Evolutionary conservation across 139 green algal species (phyloP).

Genomic region (Pleodorina starrii): DNA sequence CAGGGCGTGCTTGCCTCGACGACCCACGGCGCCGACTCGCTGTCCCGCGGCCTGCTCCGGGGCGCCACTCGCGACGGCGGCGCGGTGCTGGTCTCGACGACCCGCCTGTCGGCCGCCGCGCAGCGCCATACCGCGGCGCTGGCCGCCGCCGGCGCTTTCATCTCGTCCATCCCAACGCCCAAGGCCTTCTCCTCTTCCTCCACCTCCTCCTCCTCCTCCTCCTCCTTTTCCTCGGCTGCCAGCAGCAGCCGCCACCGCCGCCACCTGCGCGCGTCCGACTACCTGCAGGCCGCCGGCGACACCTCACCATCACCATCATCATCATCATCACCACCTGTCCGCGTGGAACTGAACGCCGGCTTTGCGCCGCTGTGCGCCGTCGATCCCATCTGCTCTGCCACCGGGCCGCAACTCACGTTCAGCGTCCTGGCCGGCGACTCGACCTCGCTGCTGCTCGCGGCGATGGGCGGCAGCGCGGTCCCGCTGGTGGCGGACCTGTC

Average conservation of each 20-base stretch:
- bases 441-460: background rate
- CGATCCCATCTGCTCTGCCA: background rate
- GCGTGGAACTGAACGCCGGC: background rate
- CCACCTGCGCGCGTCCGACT: background rate
- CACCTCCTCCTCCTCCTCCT: too few relatives aligned
- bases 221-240: too few relatives aligned
- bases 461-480: background rate
- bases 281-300: too few relatives aligned
- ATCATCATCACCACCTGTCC: background rate
- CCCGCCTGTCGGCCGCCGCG: background rate
- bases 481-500: background rate
- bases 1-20: background rate
- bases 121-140: background rate
- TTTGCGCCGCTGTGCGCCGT: conserved; percentile 1
- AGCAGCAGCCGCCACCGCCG: too few relatives aligned
- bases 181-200: too few relatives aligned
- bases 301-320: too few relatives aligned
- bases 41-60: background rate
- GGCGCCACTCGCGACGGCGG: background rate
- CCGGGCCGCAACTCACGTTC: background rate
- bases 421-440: background rate
- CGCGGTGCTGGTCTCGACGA: background rate
- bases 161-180: background rate
- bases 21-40: background rate
- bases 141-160: background rate